Percentiles rank a stretch among this genome's conserved stretches.
These are phyloP conservation scores for Microcyclosporella mali DNA, from an alignment of 2,329 filamentous ascomycete species.

Conservation along the genomic window DNA sequence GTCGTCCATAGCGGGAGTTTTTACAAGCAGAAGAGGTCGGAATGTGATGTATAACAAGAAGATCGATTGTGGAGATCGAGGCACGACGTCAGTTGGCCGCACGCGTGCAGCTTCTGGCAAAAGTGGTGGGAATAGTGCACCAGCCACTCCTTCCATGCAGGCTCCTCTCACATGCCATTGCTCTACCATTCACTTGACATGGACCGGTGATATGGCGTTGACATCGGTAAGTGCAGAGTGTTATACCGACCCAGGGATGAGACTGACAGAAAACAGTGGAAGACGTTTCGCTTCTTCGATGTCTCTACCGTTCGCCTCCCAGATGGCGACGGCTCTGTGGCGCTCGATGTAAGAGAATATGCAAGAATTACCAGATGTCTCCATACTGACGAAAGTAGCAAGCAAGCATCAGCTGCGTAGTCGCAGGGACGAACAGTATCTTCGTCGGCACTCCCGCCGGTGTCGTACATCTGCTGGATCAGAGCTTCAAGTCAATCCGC, in stretches of 20 bases:
- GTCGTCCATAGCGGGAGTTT: too few relatives aligned
- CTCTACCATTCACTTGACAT: slow-evolving; percentile 14
- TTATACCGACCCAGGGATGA: not conserved
- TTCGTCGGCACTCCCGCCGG: slow-evolving; percentile 86
- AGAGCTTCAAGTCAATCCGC: slow-evolving; percentile 77
- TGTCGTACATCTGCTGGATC: slow-evolving; percentile 77
- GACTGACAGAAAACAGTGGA: slow-evolving; percentile 61
- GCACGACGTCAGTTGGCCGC: not conserved
- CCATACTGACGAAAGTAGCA: slow-evolving; percentile 32
- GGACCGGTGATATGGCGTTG: slow-evolving; percentile 29
- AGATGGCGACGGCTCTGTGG: slow-evolving; percentile 64
- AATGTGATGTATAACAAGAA: not conserved
- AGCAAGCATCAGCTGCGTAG: slow-evolving; percentile 71
- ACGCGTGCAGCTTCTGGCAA: not conserved
- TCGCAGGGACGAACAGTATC: slow-evolving; percentile 79
- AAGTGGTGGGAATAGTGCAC: not conserved
- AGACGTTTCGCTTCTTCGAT: slow-evolving; percentile 99
- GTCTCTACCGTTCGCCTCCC: slow-evolving; percentile 74
- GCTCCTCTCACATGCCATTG: not conserved
- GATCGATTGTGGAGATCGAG: slow-evolving; percentile 7
- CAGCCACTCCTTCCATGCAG: slow-evolving; percentile 4
- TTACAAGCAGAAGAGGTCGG: too few relatives aligned
- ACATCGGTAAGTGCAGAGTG: slow-evolving; percentile 27
- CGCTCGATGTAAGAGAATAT: slow-evolving; percentile 27
- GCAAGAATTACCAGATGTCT: not conserved